Base-by-base conservation (phyloP, 148 eudicot species). In the Rhododendron williamsianum region DNA sequence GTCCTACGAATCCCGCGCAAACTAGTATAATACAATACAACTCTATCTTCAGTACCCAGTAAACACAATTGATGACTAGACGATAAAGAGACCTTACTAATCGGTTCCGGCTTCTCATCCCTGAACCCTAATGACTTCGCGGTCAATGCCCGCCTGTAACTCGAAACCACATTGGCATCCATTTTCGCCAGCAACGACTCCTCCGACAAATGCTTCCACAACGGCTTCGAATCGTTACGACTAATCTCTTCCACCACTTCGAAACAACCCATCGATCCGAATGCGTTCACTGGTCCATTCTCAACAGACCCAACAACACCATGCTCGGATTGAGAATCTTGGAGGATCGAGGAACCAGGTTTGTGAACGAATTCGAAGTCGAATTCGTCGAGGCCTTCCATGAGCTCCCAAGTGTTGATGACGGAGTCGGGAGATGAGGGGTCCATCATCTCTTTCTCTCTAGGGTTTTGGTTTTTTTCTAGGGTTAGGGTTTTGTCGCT, bases 391-490 rank as follows among this genome's bases (percentile, higher is more conserved):
- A 97, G 96, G 36, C 96, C 99, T 89, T 95, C 98, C 99, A 97
- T 97, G 85, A 97, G 95, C 85, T 95, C 99, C 99, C 99, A 97
- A 23, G 99, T 95, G 89, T 97, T 95, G 88, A 97, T 97, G 3
- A 97, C 99, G n/a, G 98, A 93, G 78, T 95, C 98, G 21, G 97
- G 95, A 0, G 98, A 93, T 1, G 87, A 87, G 21, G 87, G 84
- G 74, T 88, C 93, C 35, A 80, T 83, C 4, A 45, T 9, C 1
- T n/a, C 73, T 67, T 25, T 67, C 3, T n/a, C 12, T 9, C 9
- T 25, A 25, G 73, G 35, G 35, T 71, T 71, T 30, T 12, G 76
- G 76, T 3, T 71, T 12, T 71, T 67, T 9, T 12, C 60, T 21
- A 82, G 82, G 49, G 56, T 81, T 49, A 43, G 86, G 81, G 56